Evolutionary conservation across 306 rosid genomes (phyloP).

Genomic region (Fragaria ananassa): DNA sequence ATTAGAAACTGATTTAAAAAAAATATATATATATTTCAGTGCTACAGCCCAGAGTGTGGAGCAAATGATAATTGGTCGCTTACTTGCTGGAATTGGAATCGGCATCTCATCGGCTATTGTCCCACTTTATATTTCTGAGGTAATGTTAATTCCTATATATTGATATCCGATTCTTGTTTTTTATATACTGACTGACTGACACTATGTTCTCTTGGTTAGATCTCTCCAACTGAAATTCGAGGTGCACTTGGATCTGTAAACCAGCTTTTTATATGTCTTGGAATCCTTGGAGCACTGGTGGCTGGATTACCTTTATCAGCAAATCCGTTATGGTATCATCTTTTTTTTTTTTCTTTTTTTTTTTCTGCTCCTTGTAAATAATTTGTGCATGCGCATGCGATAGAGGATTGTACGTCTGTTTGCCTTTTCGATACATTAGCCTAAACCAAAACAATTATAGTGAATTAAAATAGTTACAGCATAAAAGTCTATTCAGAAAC

Average conservation of each 20-base stretch:
- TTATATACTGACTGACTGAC: slow-evolving; percentile 11
- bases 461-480: neutral
- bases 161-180: neutral
- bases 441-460: neutral
- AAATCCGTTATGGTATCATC: slow-evolving; percentile 67
- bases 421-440: neutral
- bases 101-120: slow-evolving; percentile 93
- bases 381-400: neutral
- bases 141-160: slow-evolving; percentile 21
- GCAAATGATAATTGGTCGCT: slow-evolving; percentile 83
- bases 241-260: slow-evolving; percentile 93
- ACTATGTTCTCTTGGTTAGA: slow-evolving; percentile 42
- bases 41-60: slow-evolving; percentile 93
- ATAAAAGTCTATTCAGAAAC: neutral
- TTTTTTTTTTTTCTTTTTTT: slow-evolving; percentile 15
- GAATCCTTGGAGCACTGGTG: slow-evolving; percentile 81
- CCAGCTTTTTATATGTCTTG: slow-evolving; percentile 84
- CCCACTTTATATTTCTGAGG: slow-evolving; percentile 96
- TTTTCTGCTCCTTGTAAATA: slow-evolving; percentile 4
- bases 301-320: slow-evolving; percentile 89
- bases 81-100: slow-evolving; percentile 90
- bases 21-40: slow-evolving; percentile 37
- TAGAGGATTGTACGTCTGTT: neutral
- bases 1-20: neutral
- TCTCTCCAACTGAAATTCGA: slow-evolving; percentile 92